phyloP scores from a whole-genome alignment of 78 protist genomes.

The Dictyostelium capitatum region DNA sequence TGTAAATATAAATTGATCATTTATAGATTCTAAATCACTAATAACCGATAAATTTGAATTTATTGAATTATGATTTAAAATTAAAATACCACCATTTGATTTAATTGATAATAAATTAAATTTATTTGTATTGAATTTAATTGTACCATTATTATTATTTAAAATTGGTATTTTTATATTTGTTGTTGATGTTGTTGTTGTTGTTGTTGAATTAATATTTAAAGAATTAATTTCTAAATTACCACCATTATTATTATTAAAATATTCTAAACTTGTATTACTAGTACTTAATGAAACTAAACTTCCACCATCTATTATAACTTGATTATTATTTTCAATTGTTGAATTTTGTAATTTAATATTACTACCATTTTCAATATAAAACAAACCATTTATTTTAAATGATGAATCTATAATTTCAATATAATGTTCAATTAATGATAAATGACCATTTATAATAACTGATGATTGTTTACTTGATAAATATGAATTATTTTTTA shows the following conservation, averaged over 20 bases:
- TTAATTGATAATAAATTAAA: background rate
- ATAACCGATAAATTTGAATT: background rate
- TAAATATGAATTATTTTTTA: background rate
- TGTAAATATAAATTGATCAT: background rate
- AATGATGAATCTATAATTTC: background rate
- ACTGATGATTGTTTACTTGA: background rate
- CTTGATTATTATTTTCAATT: background rate
- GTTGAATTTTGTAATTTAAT: background rate
- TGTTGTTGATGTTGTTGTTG: background rate
- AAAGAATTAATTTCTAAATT: too few relatives aligned
- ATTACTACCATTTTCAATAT: background rate
- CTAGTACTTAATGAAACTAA: background rate
- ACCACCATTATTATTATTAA: background rate
- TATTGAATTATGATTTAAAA: background rate
- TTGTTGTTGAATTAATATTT: too few relatives aligned
- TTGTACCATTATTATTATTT: background rate
- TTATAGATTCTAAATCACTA: background rate
- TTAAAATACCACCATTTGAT: background rate
- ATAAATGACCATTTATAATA: background rate
- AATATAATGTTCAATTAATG: background rate
- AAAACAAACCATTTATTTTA: background rate
- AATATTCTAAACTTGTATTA: background rate
- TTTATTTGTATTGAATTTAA: background rate
- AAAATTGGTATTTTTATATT: background rate
- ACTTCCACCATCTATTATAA: background rate